phyloP scores from a whole-genome alignment of 225 moss, liverwort and hornwort genomes.

The Polytrichum commune region DNA sequence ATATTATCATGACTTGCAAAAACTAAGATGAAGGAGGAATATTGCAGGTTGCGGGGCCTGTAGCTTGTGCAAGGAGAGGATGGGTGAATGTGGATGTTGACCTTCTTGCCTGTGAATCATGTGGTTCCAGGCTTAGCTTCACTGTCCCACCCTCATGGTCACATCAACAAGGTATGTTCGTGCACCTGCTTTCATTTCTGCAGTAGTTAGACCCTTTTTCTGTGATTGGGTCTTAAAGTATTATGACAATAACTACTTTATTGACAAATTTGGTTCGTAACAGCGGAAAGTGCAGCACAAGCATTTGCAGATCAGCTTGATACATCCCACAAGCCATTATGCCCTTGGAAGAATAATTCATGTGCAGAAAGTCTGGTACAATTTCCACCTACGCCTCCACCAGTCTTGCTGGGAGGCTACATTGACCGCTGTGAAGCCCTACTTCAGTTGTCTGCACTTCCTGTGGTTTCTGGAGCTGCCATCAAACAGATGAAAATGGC shows the following conservation, averaged over 20 bases:
- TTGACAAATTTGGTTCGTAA: not conserved
- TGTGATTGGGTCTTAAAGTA: too few relatives aligned
- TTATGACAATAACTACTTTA: not conserved
- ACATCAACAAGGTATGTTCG: constrained; percentile 45
- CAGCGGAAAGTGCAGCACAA: constrained; percentile 69
- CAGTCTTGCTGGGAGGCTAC: constrained; percentile 67
- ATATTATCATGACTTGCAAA: not conserved
- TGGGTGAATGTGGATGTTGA: constrained; percentile 98
- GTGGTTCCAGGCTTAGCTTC: constrained; percentile 81
- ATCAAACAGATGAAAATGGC: constrained; percentile 58
- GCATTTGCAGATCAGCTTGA: constrained; percentile 88
- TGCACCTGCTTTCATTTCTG: too few relatives aligned
- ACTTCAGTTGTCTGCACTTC: constrained; percentile 84
- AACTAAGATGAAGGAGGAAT: not conserved
- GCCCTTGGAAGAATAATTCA: constrained; percentile 88
- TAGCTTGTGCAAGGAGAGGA: constrained; percentile 93
- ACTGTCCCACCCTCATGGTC: constrained; percentile 75
- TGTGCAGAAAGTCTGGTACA: constrained; percentile 78
- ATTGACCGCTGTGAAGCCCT: constrained; percentile 74
- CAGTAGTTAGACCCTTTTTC: too few relatives aligned
- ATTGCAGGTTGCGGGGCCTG: constrained; percentile 85
- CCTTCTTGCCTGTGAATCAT: constrained; percentile 82
- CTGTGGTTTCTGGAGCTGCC: constrained; percentile 71
- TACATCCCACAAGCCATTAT: constrained; percentile 76
- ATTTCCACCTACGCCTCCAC: constrained; percentile 76